Evolutionary conservation across 176 grass and related monocot species (phyloP).

Genomic region (Stipa capillata): DNA sequence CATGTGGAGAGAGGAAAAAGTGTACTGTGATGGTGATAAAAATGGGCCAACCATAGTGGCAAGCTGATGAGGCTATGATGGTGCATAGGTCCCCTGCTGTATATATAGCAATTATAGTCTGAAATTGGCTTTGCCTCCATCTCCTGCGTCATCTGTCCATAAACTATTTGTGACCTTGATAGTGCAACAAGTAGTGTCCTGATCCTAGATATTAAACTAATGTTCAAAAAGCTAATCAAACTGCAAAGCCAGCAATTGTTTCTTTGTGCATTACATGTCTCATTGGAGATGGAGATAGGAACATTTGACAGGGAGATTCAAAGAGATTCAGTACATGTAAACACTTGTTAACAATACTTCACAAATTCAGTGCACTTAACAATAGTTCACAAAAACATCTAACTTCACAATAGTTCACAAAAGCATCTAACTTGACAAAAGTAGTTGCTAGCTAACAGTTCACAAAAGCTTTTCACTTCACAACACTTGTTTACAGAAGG

Average conservation of each 20-base stretch:
- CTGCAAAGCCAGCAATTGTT: slow-evolving; percentile 12
- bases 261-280: not conserved
- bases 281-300: not conserved
- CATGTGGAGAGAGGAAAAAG: not conserved
- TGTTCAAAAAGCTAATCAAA: not conserved
- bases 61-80: slow-evolving; percentile 37
- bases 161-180: not conserved
- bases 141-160: slow-evolving; percentile 17
- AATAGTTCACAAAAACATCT: too few species aligned
- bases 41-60: slow-evolving; percentile 26
- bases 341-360: too few species aligned
- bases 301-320: not conserved
- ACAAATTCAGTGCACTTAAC: too few species aligned
- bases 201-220: slow-evolving; percentile 3
- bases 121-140: too few species aligned
- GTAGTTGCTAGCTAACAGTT: too few species aligned
- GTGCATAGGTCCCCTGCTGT: not conserved
- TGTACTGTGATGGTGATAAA: not conserved
- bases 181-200: not conserved
- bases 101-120: not conserved
- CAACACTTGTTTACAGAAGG: too few species aligned
- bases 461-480: too few species aligned
- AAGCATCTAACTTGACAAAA: too few species aligned
- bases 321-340: too few species aligned
- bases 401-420: too few species aligned